These are phyloP conservation scores for Lodderomyces elongisporus DNA, from an alignment of 1,139 yeast species.

Conservation along the genomic window DNA sequence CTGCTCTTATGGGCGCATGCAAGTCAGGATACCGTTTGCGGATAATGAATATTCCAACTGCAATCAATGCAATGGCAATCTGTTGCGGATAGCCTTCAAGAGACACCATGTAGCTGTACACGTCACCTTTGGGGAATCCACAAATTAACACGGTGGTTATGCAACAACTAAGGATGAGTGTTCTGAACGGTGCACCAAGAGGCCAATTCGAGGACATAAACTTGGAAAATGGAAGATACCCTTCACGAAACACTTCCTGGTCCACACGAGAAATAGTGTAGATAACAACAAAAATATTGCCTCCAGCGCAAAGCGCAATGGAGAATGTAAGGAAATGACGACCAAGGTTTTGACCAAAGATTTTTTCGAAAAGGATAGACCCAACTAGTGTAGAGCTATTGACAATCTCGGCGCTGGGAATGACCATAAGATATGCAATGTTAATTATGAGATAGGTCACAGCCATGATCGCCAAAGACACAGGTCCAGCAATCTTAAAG, in stretches of 20 bases:
- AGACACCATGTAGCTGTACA: constrained; percentile 70
- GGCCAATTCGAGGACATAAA: constrained; percentile 56
- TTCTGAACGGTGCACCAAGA: constrained; percentile 50
- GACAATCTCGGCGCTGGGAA: constrained; percentile 50
- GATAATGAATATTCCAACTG: constrained; percentile 49
- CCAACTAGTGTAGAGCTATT: constrained; percentile 56
- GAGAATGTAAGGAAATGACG: constrained; percentile 50
- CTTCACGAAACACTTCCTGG: constrained; percentile 63
- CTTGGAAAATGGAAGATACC: constrained; percentile 50
- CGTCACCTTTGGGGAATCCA: constrained; percentile 72
- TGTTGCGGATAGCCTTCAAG: constrained; percentile 69
- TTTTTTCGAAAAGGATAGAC: constrained; percentile 50
- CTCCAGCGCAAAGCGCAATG: constrained; percentile 56
- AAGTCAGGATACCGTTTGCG: constrained; percentile 43
- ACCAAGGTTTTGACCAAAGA: constrained; percentile 51
- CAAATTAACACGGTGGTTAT: constrained; percentile 42
- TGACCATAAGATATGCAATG: constrained; percentile 50
- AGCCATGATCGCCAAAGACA: constrained; percentile 44
- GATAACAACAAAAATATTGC: constrained; percentile 58
- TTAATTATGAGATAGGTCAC: constrained; percentile 52
- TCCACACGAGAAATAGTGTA: constrained; percentile 58
- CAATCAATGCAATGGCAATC: constrained; percentile 43
- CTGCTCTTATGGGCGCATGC: constrained; percentile 47
- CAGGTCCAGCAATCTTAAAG: constrained; percentile 57
- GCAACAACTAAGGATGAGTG: constrained; percentile 34